Conservation (phyloP, 2,329 filamentous ascomycete species). For the Talaromyces sp. region DNA sequence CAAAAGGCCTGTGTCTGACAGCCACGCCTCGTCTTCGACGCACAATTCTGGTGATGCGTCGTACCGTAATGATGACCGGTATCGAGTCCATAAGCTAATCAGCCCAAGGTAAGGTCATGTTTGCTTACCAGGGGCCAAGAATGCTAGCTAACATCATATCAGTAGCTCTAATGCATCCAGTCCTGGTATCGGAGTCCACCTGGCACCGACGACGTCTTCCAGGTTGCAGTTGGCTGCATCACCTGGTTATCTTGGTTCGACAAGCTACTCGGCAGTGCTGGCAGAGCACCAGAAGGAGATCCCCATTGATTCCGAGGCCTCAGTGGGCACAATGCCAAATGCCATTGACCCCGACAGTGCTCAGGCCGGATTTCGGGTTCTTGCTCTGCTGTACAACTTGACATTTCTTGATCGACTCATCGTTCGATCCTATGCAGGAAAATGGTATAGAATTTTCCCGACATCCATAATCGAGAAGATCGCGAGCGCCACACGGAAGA, state of each 20-base stretch:
- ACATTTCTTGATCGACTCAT: constrained; percentile 21
- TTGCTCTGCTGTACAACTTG: constrained; percentile 23
- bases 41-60: constrained; percentile 13
- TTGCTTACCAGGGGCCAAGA: not conserved
- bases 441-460: constrained; percentile 20
- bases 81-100: constrained; percentile 4
- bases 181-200: constrained; percentile 2
- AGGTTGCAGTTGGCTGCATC: constrained; percentile 18
- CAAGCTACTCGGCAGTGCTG: constrained; percentile 29
- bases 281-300: constrained; percentile 28
- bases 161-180: constrained; percentile 2
- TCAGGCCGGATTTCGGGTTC: constrained; percentile 25
- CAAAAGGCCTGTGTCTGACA: constrained; percentile 13
- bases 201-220: constrained; percentile 1
- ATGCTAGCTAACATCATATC: not conserved
- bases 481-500: constrained; percentile 18
- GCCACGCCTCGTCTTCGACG: constrained; percentile 4
- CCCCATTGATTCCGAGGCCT: constrained; percentile 23
- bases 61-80: constrained; percentile 11
- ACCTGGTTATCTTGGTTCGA: constrained; percentile 30
- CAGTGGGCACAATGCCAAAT: constrained; percentile 6
- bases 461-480: constrained; percentile 20
- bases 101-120: not conserved
- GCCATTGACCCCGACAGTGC: constrained; percentile 21
- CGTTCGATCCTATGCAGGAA: constrained; percentile 19